Evolutionary conservation across 805 yeast species (phyloP).

Genomic region (Ogataea haglerorum): DNA sequence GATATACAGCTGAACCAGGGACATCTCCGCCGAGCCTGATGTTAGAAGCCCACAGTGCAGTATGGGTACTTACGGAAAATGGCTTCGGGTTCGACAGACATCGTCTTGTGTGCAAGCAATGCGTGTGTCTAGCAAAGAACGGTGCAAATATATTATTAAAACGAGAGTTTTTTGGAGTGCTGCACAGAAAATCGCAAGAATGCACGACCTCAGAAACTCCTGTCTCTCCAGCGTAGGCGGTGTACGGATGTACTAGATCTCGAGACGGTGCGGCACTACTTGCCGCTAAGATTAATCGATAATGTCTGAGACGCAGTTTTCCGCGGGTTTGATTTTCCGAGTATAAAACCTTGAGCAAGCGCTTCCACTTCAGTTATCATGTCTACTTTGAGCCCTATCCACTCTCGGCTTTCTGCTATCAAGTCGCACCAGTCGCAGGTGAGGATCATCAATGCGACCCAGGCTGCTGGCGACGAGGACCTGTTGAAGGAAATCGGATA

Average conservation of each 20-base stretch:
- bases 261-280: neutral
- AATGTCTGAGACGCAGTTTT: neutral
- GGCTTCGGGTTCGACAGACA: slow-evolving; percentile 25
- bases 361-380: neutral
- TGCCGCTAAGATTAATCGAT: neutral
- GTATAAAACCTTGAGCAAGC: no score
- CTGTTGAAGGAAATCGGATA: slow-evolving; percentile 60
- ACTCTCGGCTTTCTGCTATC: slow-evolving; percentile 4
- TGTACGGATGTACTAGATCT: neutral
- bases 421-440: slow-evolving; percentile 16
- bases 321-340: neutral
- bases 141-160: neutral
- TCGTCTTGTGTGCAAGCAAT: slow-evolving; percentile 6
- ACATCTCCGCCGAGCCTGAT: slow-evolving; percentile 91
- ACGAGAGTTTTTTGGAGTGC: slow-evolving; percentile 5
- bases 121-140: slow-evolving; percentile 2
- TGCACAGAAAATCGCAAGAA: slow-evolving; percentile 1
- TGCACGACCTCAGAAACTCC: neutral
- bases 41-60: neutral
- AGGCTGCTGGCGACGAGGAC: slow-evolving; percentile 30
- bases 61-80: slow-evolving; percentile 29
- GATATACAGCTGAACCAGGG: slow-evolving; percentile 84
- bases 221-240: no score
- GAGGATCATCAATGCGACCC: slow-evolving; percentile 26
- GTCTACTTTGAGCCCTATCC: slow-evolving; percentile 3